Evolutionary conservation across 2,329 filamentous ascomycete genomes (phyloP), one percentile per base, ranked within the genome.

Genomic region (Fusarium sp.): DNA sequence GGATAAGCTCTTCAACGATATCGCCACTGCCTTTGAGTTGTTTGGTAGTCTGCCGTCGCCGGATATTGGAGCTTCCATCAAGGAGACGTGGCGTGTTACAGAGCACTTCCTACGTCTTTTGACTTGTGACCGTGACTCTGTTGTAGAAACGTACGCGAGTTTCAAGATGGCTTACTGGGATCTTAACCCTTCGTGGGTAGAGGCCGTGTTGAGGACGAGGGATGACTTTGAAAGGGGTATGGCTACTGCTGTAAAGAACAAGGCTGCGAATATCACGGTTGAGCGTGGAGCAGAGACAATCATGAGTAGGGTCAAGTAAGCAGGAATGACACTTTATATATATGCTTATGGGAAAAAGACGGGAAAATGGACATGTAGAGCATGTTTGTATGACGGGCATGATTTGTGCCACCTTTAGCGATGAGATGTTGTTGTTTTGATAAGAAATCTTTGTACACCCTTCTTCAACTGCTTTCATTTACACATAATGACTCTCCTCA

Each of bases 171-270:
- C 90, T 54, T 98, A 98, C 83, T 98, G 96, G 94, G 97, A 99
- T 84, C 86, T 98, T 81, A 95, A 97, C 82, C 92, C 98, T 68
- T 93, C 92, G 54, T 99, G 97, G 97, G 95, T 99, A 9, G 97
- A 99, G 86, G 93, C 94, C 8, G 96, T 98, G 57, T 81, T 99
- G 73, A 89, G 95, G 76, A 88, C 92, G 2, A 88, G 97, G 76
- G 97, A 99, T 83, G 97, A 99, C 85, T 98, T 97, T 84, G 97
- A 98, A 83, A 88, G 96, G 76, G 89, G 90, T 69, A 95, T 98
- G 94, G 83, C 98, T 73, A 97, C 95, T 80, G 89, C 91, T 20
- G 93, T 98, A 58, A 98, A 98, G 87, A 91, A 92, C 3, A 91
- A 92, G 81, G 96, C 95, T n/a, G 95, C 95, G 9, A 94, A 95